These are phyloP conservation scores for Vicia sativa DNA, from an alignment of 306 rosid genomes.

Conservation along the genomic window DNA sequence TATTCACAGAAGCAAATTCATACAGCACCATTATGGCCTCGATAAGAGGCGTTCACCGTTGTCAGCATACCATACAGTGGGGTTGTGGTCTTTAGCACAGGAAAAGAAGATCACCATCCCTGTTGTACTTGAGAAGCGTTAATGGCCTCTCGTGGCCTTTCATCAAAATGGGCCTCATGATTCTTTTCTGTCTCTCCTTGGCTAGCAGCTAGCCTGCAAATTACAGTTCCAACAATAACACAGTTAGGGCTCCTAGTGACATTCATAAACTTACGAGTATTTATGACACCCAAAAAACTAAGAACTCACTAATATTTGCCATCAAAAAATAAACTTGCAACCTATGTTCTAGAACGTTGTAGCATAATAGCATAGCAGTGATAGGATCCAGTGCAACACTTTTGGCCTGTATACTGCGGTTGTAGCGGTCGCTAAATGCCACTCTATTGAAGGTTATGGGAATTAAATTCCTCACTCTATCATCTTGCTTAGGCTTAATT, in stretches of 20 bases:
- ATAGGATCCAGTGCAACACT: no score
- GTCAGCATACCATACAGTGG: constrained; percentile 96
- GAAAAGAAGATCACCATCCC: constrained; percentile 93
- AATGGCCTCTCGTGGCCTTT: constrained; percentile 98
- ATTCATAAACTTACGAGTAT: not conserved
- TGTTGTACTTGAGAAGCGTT: constrained; percentile 82
- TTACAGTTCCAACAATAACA: not conserved
- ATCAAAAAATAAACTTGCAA: no score
- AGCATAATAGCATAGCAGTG: not conserved
- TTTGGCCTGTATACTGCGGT: no score
- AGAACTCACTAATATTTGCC: not conserved
- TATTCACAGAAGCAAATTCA: constrained; percentile 35
- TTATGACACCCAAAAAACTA: not conserved
- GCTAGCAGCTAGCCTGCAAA: not conserved
- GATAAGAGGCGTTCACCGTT: constrained; percentile 90
- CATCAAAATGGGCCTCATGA: constrained; percentile 96
- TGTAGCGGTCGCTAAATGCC: no score
- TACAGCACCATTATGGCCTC: constrained; percentile 94
- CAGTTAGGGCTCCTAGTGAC: not conserved
- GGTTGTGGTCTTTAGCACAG: constrained; percentile 84
- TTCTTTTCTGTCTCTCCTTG: not conserved
- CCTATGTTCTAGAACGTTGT: no score
- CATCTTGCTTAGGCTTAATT: no score
- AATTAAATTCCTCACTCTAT: no score
- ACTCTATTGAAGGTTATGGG: no score